Percentiles rank a stretch among this genome's conserved stretches.
phyloP scores from a whole-genome alignment of 129 eudicot genomes.

The Lactuca saligna region DNA sequence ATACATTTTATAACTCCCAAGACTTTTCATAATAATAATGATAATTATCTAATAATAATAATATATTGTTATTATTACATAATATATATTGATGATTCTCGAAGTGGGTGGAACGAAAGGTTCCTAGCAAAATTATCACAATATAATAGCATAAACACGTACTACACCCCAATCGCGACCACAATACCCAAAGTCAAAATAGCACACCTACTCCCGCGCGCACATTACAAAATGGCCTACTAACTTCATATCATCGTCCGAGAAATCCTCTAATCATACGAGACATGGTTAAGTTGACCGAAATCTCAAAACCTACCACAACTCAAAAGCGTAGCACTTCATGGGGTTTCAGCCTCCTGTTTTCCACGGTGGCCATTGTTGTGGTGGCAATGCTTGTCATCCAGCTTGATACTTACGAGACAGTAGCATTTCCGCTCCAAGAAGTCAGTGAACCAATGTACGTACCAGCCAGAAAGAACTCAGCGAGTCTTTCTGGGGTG shows the following conservation, averaged over 20 bases:
- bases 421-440: constrained; percentile 46
- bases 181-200: background rate
- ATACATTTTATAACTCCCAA: too few species aligned
- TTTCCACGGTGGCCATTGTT: background rate
- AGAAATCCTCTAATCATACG: background rate
- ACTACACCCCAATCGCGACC: too few species aligned
- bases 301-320: background rate
- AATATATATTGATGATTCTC: too few species aligned
- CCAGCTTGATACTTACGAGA: constrained; percentile 61
- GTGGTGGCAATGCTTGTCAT: constrained; percentile 6
- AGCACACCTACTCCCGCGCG: background rate
- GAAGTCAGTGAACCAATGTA: constrained; percentile 28
- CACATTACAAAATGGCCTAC: background rate
- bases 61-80: too few species aligned
- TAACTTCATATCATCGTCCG: background rate
- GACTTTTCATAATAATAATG: too few species aligned
- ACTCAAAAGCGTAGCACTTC: background rate
- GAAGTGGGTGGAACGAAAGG: too few species aligned
- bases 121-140: too few species aligned
- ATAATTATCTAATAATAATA: too few species aligned
- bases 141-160: too few species aligned
- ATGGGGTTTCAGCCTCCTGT: constrained; percentile 14
- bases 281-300: constrained; percentile 12
- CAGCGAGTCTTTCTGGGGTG: constrained; percentile 41
- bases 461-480: constrained; percentile 33